Percentiles rank a stretch among this genome's conserved stretches.
phyloP scores from a whole-genome alignment of 371 early-diverging fungal genomes.

The Mortierella sp. region DNA sequence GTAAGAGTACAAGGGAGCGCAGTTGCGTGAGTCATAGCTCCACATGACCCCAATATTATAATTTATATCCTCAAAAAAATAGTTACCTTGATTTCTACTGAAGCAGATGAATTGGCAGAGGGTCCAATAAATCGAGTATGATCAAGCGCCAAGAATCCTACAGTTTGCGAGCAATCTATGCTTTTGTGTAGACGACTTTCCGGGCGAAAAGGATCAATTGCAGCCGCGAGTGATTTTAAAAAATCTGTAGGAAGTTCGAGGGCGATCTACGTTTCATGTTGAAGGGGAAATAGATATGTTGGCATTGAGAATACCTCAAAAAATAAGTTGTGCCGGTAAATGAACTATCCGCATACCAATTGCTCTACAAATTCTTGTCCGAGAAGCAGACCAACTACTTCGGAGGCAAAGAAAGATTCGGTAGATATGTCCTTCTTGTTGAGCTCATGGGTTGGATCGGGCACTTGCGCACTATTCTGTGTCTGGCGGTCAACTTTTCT shows the following conservation, averaged over 20 bases:
- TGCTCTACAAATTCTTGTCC: slow-evolving; percentile 50
- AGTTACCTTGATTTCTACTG: slow-evolving; percentile 51
- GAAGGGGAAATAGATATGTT: background rate
- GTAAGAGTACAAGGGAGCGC: background rate
- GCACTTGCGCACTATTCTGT: background rate
- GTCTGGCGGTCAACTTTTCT: slow-evolving; percentile 31
- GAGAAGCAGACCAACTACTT: slow-evolving; percentile 31
- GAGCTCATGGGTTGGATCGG: background rate
- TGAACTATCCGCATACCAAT: slow-evolving; percentile 17
- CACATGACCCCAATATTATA: background rate
- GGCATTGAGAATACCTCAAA: background rate
- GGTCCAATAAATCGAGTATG: slow-evolving; percentile 38
- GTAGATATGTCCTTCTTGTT: slow-evolving; percentile 20
- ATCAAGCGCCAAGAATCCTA: slow-evolving; percentile 42
- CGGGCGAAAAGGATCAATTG: slow-evolving; percentile 33
- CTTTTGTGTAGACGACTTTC: slow-evolving; percentile 33
- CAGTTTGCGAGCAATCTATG: slow-evolving; percentile 32
- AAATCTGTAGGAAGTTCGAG: slow-evolving; percentile 32
- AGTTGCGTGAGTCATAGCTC: background rate
- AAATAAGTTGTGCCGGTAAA: background rate
- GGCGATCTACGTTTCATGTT: slow-evolving; percentile 18
- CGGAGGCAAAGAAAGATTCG: slow-evolving; percentile 27
- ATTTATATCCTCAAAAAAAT: background rate
- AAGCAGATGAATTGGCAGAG: slow-evolving; percentile 14
- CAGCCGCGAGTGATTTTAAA: slow-evolving; percentile 18